A percentile compares a stretch with the other conserved stretches of the same genome.
These are phyloP conservation scores for Syzygium jambos DNA, from an alignment of 345 rosid genomes.

Conservation along the genomic window DNA sequence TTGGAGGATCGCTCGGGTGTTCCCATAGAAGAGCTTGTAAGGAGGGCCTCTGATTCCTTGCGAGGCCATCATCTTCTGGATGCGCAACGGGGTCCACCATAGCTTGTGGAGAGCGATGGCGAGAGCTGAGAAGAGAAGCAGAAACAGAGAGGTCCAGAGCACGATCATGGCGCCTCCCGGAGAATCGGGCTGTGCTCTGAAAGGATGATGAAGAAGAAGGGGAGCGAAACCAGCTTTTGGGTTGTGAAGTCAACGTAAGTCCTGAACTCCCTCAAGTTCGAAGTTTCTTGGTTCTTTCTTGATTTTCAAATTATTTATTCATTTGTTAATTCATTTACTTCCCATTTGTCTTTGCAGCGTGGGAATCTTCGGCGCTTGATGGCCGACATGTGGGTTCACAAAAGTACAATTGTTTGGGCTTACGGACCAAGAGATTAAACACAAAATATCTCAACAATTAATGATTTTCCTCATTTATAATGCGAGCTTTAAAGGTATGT, in stretches of 20 bases:
- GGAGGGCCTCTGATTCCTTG: slow-evolving; percentile 21
- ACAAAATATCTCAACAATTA: background rate
- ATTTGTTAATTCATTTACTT: background rate
- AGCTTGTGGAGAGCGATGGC: slow-evolving; percentile 7
- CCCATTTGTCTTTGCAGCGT: background rate
- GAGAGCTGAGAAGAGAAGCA: slow-evolving; percentile 1
- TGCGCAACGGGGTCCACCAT: slow-evolving; percentile 19
- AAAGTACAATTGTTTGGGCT: background rate
- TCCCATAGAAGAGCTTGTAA: slow-evolving; percentile 11
- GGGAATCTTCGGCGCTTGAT: background rate
- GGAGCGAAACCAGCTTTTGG: background rate
- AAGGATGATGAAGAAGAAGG: background rate
- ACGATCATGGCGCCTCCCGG: background rate
- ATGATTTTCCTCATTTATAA: background rate
- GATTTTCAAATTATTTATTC: background rate
- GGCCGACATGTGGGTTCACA: background rate
- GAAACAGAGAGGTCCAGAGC: background rate
- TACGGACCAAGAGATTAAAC: background rate
- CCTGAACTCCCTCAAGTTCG: background rate
- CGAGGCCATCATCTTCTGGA: slow-evolving; percentile 1
- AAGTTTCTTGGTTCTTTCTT: background rate
- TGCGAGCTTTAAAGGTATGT: background rate
- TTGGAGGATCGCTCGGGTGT: background rate
- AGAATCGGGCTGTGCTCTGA: background rate
- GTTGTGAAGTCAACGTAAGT: background rate